Conservation (phyloP, 352 stramenopile species). For the Phytophthora hybrid region DNA sequence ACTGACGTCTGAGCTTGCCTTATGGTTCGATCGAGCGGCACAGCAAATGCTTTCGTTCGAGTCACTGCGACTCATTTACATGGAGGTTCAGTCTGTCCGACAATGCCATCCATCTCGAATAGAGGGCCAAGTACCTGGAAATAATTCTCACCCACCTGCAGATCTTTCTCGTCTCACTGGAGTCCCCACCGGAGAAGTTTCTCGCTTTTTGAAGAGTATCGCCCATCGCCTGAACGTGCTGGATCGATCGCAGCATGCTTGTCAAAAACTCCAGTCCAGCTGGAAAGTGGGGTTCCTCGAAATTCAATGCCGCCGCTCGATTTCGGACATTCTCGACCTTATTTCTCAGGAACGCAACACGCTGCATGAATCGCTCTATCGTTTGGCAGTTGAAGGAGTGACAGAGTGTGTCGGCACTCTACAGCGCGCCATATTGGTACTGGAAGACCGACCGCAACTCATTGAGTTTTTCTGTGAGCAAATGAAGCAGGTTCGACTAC, state of each 20-base stretch:
- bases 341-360: conserved; percentile 58
- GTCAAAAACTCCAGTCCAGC: conserved; percentile 70
- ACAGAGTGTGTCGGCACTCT: conserved; percentile 50
- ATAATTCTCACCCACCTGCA: conserved; percentile 1
- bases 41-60: conserved; percentile 72
- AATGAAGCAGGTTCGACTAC: conserved; percentile 59
- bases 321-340: conserved; percentile 69
- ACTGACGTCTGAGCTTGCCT: conserved; percentile 41
- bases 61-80: conserved; percentile 56
- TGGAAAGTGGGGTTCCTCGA: conserved; percentile 83
- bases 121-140: neutral
- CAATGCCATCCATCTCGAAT: conserved; percentile 8
- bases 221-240: conserved; percentile 46
- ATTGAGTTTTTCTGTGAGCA: conserved; percentile 81
- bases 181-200: conserved; percentile 49
- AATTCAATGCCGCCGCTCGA: conserved; percentile 69
- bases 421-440: conserved; percentile 53
- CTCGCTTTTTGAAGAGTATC: conserved; percentile 54
- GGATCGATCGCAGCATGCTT: conserved; percentile 64
- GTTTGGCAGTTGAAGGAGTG: conserved; percentile 47
- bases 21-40: conserved; percentile 59
- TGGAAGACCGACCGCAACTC: conserved; percentile 76
- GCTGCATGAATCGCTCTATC: conserved; percentile 50
- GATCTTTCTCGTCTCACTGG: conserved; percentile 44
- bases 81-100: conserved; percentile 53